Percentiles rank a stretch among this genome's conserved stretches.
phyloP scores from a whole-genome alignment of 768 basidiomycete genomes.

The Pluteus cervinus region DNA sequence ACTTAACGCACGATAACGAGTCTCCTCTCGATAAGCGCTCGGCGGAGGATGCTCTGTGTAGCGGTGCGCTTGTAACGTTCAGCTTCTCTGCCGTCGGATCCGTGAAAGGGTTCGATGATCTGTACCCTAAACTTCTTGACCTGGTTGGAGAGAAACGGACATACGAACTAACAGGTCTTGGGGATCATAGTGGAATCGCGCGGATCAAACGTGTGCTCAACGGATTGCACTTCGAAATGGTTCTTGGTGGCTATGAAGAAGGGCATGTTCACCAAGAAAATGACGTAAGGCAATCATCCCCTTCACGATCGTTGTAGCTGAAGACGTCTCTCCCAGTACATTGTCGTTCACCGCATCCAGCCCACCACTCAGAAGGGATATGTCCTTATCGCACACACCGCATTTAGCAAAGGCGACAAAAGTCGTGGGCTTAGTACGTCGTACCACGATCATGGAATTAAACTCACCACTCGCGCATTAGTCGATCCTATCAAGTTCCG shows the following conservation, averaged over 20 bases:
- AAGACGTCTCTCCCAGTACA: constrained; percentile 55
- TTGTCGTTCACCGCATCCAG: constrained; percentile 87
- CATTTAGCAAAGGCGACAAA: constrained; percentile 78
- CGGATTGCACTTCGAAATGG: constrained; percentile 87
- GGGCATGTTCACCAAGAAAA: constrained; percentile 97
- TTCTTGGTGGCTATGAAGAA: constrained; percentile 79
- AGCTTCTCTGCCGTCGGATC: constrained; percentile 85
- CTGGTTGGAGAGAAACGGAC: constrained; percentile 77
- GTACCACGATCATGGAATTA: neutral
- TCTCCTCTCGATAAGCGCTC: constrained; percentile 84
- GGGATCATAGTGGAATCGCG: constrained; percentile 50
- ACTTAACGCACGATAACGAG: constrained; percentile 97
- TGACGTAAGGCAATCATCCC: constrained; percentile 52
- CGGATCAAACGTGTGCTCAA: constrained; percentile 72
- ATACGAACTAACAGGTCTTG: constrained; percentile 66
- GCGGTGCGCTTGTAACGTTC: constrained; percentile 90
- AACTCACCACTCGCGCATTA: constrained; percentile 20
- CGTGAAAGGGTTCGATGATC: constrained; percentile 95
- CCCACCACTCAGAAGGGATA: constrained; percentile 89
- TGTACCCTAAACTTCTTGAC: constrained; percentile 92
- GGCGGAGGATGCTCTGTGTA: constrained; percentile 92
- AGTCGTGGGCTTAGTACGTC: constrained; percentile 74
- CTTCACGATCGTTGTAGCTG: neutral
- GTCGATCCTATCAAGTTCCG: constrained; percentile 83
- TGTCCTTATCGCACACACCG: constrained; percentile 86